phyloP scores from a whole-genome alignment of 345 rosid species.

The Lumnitzera racemosa region DNA sequence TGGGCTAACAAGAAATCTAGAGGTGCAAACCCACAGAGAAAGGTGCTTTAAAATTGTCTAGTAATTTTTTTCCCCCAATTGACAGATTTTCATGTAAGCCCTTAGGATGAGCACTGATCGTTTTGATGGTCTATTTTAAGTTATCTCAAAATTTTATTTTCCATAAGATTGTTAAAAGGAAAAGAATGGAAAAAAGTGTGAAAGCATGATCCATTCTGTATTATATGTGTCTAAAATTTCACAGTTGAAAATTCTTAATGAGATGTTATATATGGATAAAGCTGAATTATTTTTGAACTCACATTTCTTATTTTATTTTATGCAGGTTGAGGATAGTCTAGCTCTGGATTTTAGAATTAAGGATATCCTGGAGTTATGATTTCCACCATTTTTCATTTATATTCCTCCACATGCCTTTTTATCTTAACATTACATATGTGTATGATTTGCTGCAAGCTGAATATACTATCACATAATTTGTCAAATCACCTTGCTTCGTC shows the following conservation, averaged over 20 bases:
- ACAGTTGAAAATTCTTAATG: no score
- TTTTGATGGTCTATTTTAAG: no score
- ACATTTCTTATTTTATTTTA: constrained; percentile 14
- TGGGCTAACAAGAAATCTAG: not conserved
- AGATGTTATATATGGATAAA: no score
- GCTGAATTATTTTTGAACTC: constrained; percentile 7
- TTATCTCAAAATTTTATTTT: no score
- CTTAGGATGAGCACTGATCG: no score
- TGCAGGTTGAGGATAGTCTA: constrained; percentile 81
- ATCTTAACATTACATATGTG: no score
- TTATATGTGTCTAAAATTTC: no score
- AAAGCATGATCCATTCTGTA: no score
- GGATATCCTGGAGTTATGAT: constrained; percentile 58
- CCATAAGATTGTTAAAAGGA: no score
- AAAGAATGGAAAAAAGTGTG: no score
- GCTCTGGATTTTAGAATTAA: constrained; percentile 75
- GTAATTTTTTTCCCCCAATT: not conserved
- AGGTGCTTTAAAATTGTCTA: not conserved
- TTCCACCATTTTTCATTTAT: no score
- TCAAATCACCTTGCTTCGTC: not conserved
- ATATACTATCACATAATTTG: not conserved
- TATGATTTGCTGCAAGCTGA: not conserved
- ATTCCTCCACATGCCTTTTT: no score
- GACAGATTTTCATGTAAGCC: not conserved
- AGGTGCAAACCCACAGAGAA: not conserved